Conservation (phyloP, 1,284 basidiomycete genomes). For the Phellopilus nigrolimitatus region DNA sequence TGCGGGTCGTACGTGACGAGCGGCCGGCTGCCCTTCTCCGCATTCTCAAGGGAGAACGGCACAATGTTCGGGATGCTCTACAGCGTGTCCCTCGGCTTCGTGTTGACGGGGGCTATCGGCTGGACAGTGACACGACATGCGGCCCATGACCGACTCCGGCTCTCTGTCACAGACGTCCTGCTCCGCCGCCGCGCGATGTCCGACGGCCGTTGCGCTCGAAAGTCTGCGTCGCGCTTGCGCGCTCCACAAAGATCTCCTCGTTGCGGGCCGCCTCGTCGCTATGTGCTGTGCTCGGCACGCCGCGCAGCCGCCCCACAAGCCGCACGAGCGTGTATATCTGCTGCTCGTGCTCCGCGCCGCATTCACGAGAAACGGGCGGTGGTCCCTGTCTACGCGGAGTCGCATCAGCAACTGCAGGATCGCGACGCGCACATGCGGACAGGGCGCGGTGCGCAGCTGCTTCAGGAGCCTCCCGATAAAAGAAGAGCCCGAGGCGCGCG, state of each 20-base stretch:
- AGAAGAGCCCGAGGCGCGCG: slow-evolving; percentile 43
- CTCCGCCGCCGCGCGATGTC: too few species aligned
- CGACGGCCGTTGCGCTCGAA: too few species aligned
- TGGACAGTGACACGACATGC: slow-evolving; percentile 27
- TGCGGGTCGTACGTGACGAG: too few species aligned
- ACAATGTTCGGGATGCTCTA: slow-evolving; percentile 88
- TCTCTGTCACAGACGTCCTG: too few species aligned
- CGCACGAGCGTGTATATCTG: slow-evolving; percentile 7
- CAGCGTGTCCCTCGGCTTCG: slow-evolving; percentile 46
- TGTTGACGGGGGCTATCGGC: slow-evolving; percentile 27
- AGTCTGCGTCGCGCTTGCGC: too few species aligned
- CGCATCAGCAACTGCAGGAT: slow-evolving; percentile 91
- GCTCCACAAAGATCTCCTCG: too few species aligned
- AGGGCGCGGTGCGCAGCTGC: slow-evolving; percentile 42
- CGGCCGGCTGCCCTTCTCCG: too few species aligned
- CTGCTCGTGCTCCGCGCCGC: slow-evolving; percentile 32
- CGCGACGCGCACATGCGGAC: too few species aligned
- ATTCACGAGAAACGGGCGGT: slow-evolving; percentile 70
- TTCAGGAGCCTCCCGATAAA: slow-evolving; percentile 50
- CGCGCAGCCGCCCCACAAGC: slow-evolving; percentile 14
- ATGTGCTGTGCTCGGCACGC: background rate
- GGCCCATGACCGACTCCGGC: too few species aligned
- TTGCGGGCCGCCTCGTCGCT: too few species aligned
- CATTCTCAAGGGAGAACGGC: too few species aligned
- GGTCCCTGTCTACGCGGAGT: slow-evolving; percentile 87